Conservation (phyloP, 2,329 filamentous ascomycete genomes). For the Penicillium sp. region DNA sequence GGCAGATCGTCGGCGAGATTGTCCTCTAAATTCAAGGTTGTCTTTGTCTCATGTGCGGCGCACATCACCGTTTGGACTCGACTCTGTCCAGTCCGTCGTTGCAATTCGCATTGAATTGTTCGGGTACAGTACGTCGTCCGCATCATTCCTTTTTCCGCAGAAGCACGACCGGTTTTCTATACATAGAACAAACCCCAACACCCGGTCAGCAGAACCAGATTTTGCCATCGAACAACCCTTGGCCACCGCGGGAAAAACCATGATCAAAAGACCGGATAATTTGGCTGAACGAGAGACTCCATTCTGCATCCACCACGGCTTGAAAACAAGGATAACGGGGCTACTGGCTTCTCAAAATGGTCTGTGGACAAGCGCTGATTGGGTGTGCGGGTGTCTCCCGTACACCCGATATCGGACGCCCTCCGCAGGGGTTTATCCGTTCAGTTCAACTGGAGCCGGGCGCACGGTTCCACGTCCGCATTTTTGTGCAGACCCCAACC, state of each 20-base stretch:
- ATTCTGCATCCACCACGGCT: background rate
- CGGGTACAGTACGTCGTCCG: background rate
- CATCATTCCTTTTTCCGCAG: background rate
- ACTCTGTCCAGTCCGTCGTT: background rate
- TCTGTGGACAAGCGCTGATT: constrained; percentile 6
- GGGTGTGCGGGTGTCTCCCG: background rate
- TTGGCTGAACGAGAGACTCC: constrained; percentile 8
- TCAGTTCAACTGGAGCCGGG: constrained; percentile 6
- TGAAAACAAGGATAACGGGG: background rate
- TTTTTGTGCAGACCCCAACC: constrained; percentile 13
- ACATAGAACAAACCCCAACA: constrained; percentile 6
- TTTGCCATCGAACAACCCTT: background rate
- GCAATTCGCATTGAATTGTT: background rate
- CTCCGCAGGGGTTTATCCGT: constrained; percentile 4
- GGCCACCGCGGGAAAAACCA: no score
- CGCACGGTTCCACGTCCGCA: constrained; percentile 15
- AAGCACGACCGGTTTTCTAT: constrained; percentile 3
- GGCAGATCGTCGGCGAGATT: constrained; percentile 38
- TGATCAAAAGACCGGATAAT: constrained; percentile 1
- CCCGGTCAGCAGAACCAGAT: constrained; percentile 9
- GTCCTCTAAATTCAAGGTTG: constrained; percentile 26
- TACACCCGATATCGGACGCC: constrained; percentile 20
- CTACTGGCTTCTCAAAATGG: background rate
- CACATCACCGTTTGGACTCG: constrained; percentile 17
- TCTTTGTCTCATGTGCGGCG: constrained; percentile 8